Conservation (phyloP, 768 basidiomycete genomes). For the Mycena crocata region DNA sequence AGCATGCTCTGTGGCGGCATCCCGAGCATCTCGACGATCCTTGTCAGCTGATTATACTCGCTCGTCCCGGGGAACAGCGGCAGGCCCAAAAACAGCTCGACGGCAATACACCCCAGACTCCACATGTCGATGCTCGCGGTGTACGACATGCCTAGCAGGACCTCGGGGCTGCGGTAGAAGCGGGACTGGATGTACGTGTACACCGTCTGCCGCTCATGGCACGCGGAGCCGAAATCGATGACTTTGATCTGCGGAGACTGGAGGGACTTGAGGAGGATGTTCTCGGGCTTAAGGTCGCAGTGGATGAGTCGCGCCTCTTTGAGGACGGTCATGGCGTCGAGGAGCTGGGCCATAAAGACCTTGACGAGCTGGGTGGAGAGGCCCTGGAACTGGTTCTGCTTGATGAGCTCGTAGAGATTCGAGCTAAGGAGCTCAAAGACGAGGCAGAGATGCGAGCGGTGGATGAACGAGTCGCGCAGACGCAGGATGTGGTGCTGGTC, state of each 20-base stretch:
- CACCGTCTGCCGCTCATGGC: constrained; percentile 99
- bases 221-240: constrained; percentile 99
- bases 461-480: constrained; percentile 95
- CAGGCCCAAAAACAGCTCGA: constrained; percentile 95
- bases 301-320: constrained; percentile 97
- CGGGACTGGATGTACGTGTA: constrained; percentile 99
- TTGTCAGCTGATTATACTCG: constrained; percentile 97
- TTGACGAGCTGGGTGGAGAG: constrained; percentile 97
- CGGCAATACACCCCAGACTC: constrained; percentile 98
- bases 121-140: constrained; percentile 99
- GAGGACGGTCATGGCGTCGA: constrained; percentile 92
- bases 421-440: constrained; percentile 98
- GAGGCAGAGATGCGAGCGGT: constrained; percentile 95
- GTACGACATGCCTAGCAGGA: constrained; percentile 93
- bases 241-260: constrained; percentile 99
- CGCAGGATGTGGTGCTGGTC: constrained; percentile 98
- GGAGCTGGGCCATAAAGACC: constrained; percentile 95
- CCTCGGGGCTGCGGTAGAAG: constrained; percentile 98
- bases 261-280: constrained; percentile 96
- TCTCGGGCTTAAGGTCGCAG: constrained; percentile 99
- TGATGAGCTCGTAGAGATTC: constrained; percentile 99
- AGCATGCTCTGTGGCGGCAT: constrained; percentile 93
- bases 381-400: constrained; percentile 99
- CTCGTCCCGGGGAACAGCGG: constrained; percentile 98
- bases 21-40: constrained; percentile 98